phyloP scores from a whole-genome alignment of 768 basidiomycete genomes.

The Suillus plorans region DNA sequence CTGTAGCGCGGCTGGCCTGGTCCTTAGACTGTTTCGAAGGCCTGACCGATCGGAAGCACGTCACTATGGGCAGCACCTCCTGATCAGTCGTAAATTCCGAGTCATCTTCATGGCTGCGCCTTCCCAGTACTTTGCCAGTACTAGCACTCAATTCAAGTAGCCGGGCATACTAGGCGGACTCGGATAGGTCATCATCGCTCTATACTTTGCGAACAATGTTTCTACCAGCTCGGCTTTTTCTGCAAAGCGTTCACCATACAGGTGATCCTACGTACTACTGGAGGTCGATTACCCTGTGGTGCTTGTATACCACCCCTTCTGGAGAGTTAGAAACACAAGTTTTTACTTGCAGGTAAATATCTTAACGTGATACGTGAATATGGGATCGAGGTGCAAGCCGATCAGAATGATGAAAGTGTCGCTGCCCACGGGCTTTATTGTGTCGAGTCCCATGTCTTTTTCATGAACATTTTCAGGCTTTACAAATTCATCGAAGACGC shows the following conservation, averaged over 20 bases:
- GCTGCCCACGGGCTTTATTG: slow-evolving; percentile 59
- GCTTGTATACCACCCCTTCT: slow-evolving; percentile 90
- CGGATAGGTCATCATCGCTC: background rate
- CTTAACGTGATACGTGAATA: slow-evolving; percentile 97
- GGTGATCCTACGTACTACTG: slow-evolving; percentile 72
- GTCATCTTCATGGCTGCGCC: background rate
- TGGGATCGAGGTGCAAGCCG: slow-evolving; percentile 71
- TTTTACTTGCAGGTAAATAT: slow-evolving; percentile 95
- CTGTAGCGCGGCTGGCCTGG: background rate
- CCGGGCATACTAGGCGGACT: background rate
- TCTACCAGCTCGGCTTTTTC: background rate
- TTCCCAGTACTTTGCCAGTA: background rate
- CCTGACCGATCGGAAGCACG: background rate
- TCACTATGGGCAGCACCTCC: background rate
- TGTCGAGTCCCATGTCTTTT: slow-evolving; percentile 8
- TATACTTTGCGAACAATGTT: background rate
- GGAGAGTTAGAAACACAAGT: slow-evolving; percentile 97
- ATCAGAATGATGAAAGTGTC: slow-evolving; percentile 48
- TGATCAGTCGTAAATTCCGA: background rate
- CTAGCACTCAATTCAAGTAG: background rate
- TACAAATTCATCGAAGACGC: slow-evolving; percentile 90
- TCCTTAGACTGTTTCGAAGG: background rate
- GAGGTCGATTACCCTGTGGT: slow-evolving; percentile 49
- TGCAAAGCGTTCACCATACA: slow-evolving; percentile 68
- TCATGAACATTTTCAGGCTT: slow-evolving; percentile 51